Evolutionary conservation across 495 filamentous ascomycete species (phyloP), one percentile per base, ranked within the genome.

Genomic region (Hypoxylon subgilvum): DNA sequence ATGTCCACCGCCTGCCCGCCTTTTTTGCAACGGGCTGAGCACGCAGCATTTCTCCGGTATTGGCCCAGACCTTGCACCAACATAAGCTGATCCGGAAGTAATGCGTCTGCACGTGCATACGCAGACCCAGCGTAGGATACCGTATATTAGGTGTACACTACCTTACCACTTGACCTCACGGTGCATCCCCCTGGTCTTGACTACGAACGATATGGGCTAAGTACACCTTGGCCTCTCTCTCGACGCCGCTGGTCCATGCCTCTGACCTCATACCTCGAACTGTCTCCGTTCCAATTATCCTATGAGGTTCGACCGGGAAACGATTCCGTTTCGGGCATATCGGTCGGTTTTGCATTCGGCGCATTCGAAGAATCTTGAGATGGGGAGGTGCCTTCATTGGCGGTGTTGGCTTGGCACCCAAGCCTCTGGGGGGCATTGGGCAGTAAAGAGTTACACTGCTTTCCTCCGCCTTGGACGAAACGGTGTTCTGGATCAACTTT

Each of bases 391-490:
- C 50, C 49, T 64, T 50, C 39, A 64, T 64, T 64, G 61, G 61
- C 49, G 54, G 54, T 54, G 50, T 50, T 46, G 39, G 44, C 61
- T 64, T 64, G 54, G 61, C 61, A 59, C 54, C 51, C 48, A 59
- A 64, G 54, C 54, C 45, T 63, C 42, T 7, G 13, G 48, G 44
- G 61, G 19, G 49, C 27, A 55, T 64, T 64, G 61, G 61, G 61
- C 61, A 64, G 61, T 64, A 34, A 59, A 61, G 54, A 64, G 54
- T 64, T 64, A 54, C 61, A 64, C 50, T 64, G 45, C 61, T 59
- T 59, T 53, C 34, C 42, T 40, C 45, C 38, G 41, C 45, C 49
- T 58, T 50, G 57, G 54, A 51, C 54, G 61, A 64, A 59, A 59
- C 61, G 61, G 61, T 50, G 61, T 52, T 54, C 54, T 35, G 54